These are phyloP conservation scores for Picea sitchensis DNA, from an alignment of 75 land plant species.

Conservation along the genomic window DNA sequence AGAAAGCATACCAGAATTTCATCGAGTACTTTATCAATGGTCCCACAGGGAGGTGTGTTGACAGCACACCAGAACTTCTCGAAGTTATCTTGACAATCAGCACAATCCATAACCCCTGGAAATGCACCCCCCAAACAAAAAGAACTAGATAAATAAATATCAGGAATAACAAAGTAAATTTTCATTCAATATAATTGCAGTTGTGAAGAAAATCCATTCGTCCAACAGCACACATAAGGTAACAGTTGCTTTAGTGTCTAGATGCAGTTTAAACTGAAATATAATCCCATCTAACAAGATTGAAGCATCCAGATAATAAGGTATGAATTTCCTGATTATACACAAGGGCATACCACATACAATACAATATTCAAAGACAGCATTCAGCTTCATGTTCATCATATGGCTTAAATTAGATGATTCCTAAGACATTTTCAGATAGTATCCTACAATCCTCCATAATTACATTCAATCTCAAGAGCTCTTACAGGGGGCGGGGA, in stretches of 20 bases:
- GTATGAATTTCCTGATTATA: neutral
- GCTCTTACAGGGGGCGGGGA: no score
- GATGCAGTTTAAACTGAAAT: no score
- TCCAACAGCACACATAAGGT: neutral
- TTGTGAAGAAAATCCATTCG: neutral
- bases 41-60: constrained; percentile 30
- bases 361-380: neutral
- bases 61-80: constrained; percentile 38
- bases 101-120: constrained; percentile 20
- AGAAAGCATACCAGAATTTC: constrained; percentile 32
- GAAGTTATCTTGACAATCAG: constrained; percentile 11
- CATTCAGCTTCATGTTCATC: neutral
- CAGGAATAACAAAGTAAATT: neutral
- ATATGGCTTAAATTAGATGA: neutral
- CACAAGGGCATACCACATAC: neutral
- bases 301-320: no score
- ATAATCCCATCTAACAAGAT: no score
- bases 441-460: neutral
- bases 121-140: neutral
- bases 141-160: neutral
- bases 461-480: no score
- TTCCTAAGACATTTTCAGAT: neutral
- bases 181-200: neutral
- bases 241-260: no score
- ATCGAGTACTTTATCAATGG: constrained; percentile 31